A percentile compares a stretch with the other conserved stretches of the same genome.
phyloP scores from a whole-genome alignment of 2,329 filamentous ascomycete genomes.

The Tolypocladium album region DNA sequence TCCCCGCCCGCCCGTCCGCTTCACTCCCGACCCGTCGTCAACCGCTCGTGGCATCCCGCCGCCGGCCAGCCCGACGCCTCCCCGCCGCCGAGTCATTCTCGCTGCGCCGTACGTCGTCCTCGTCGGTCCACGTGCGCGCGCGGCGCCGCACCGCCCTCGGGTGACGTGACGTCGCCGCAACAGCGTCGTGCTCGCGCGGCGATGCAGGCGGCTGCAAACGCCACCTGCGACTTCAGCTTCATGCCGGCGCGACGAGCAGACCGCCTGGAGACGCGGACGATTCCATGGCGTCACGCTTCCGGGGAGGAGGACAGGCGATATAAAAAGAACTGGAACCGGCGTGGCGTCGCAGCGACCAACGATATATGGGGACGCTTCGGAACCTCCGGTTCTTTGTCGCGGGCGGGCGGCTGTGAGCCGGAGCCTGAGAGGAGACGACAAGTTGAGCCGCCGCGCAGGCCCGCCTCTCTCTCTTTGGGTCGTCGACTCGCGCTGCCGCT shows the following conservation, averaged over 20 bases:
- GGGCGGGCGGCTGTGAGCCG: background rate
- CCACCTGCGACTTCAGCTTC: background rate
- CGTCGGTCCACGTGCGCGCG: background rate
- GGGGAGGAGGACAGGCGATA: background rate
- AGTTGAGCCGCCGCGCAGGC: background rate
- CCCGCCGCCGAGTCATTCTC: background rate
- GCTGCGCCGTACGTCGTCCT: background rate
- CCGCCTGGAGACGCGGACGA: background rate
- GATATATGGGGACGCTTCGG: background rate
- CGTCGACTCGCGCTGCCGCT: too few species aligned
- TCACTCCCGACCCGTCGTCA: background rate
- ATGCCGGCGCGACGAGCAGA: background rate
- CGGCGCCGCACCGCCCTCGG: background rate
- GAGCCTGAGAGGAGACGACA: background rate
- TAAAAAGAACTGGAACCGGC: background rate
- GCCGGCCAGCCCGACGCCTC: background rate
- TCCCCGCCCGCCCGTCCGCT: background rate
- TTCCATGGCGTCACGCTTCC: background rate
- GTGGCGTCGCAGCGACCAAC: background rate
- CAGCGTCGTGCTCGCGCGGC: background rate
- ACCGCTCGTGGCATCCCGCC: background rate
- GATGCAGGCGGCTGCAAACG: background rate
- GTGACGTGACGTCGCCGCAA: background rate
- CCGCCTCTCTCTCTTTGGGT: background rate
- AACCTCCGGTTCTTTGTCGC: constrained; percentile 1